A percentile compares a stretch with the other conserved stretches of the same genome.
Evolutionary conservation across 2,329 filamentous ascomycete genomes (phyloP).

Genomic region (Trichophyton schoenleinii): DNA sequence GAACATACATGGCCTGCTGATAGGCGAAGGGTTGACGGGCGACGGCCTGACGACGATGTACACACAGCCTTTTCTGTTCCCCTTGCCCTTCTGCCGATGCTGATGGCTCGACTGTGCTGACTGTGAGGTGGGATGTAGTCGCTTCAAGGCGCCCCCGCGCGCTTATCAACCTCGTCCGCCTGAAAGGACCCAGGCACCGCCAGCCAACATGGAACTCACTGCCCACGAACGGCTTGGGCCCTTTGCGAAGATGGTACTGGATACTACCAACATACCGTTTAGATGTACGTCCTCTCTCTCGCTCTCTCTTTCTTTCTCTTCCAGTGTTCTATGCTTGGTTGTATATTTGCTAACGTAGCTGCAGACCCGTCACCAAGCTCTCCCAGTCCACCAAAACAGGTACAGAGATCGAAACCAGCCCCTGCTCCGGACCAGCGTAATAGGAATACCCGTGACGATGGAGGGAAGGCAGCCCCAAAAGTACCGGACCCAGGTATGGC

Average conservation of each 20-base stretch:
- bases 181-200: constrained; percentile 1
- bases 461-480: not conserved
- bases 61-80: not conserved
- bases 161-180: constrained; percentile 13
- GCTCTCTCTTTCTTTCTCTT: not conserved
- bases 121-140: constrained; percentile 19
- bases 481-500: not conserved
- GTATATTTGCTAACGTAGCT: not conserved
- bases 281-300: constrained; percentile 21
- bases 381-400: constrained; percentile 16
- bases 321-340: not conserved
- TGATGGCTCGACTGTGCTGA: not conserved
- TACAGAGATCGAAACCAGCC: constrained; percentile 11
- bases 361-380: constrained; percentile 25
- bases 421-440: constrained; percentile 9
- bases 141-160: constrained; percentile 31
- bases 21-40: not conserved
- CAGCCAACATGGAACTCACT: constrained; percentile 16
- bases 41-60: constrained; percentile 10
- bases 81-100: not conserved
- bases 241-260: constrained; percentile 44
- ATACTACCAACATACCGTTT: constrained; percentile 33
- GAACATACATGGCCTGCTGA: constrained; percentile 60
- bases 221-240: constrained; percentile 32
- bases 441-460: constrained; percentile 9